Evolutionary conservation across 768 basidiomycete species (phyloP), one percentile per base, ranked within the genome.

Genomic region (Pleurotus platypus): DNA sequence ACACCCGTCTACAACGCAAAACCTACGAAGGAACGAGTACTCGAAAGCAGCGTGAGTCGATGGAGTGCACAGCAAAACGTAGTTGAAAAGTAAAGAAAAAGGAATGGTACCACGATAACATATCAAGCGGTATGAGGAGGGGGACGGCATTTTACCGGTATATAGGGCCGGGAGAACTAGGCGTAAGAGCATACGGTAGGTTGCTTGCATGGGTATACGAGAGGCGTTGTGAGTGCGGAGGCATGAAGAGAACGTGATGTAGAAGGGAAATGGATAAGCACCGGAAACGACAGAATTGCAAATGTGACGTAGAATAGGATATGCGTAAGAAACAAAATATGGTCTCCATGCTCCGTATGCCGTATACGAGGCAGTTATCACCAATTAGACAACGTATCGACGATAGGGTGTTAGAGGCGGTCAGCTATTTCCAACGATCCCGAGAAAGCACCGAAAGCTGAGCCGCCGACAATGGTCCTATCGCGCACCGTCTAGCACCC

Each of bases 401-500:
- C 39, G n/a, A 26, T 37, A 42, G 18, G 16, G 15, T 20, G 51
- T 26, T 18, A 26, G 7, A 42, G 39, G 39, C 51, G 42, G 42
- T 45, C 42, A 45, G 42, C n/a, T 22, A 22, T 13, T 45, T 45
- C n/a, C n/a, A n/a, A 15, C 13, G 16, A 54, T 15, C 13, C 24
- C 37, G 42, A 18, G 15, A 4, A 39, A 40, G 18, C 8, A 37
- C 13, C 38, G 13, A 40, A 30, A 37, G 39, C 18, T 38, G 18
- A 54, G 38, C n/a, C 42, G 30, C 43, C 24, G 37, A 24, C 9
- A 24, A 30, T 35, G 49, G 24, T 42, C 46, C 75, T 75, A 90
- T 72, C 90, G 80, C 64, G 88, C 87, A 59, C 90, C 92, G 67
- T 96, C 92, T 61, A 98, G 78, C 39, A 97, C 87, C 46, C 91